Evolutionary conservation across 345 rosid species (phyloP).

Genomic region (Gossypium turneri): DNA sequence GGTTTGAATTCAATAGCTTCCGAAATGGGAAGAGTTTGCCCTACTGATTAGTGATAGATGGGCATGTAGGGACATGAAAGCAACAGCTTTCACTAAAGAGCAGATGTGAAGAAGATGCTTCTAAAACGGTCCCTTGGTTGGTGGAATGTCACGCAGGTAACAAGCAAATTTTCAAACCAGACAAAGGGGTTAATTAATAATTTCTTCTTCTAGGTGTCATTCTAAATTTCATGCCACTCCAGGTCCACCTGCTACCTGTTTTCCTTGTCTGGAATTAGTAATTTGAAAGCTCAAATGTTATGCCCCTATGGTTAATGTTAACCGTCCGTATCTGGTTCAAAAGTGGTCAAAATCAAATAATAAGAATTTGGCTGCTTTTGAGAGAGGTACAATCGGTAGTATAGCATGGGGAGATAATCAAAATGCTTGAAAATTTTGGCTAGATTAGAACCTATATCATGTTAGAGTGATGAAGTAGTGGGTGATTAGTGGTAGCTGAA

Average conservation of each 20-base stretch:
- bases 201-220: neutral
- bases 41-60: neutral
- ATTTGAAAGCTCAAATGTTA: neutral
- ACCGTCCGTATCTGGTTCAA: neutral
- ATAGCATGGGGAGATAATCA: neutral
- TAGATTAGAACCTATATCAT: neutral
- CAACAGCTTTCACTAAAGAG: neutral
- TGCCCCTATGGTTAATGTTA: neutral
- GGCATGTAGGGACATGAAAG: conserved; percentile 5
- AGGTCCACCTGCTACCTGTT: neutral
- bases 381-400: neutral
- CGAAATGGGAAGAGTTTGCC: neutral
- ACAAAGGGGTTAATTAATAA: neutral
- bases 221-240: conserved; percentile 5
- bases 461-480: neutral
- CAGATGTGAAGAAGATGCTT: conserved; percentile 1
- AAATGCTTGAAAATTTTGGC: neutral
- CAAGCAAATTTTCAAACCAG: neutral
- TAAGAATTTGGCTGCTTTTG: neutral
- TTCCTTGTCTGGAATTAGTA: neutral
- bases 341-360: neutral
- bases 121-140: conserved; percentile 15
- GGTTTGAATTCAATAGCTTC: neutral
- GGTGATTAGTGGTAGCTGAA: neutral
- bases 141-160: conserved; percentile 11